phyloP scores from a whole-genome alignment of 1,284 basidiomycete genomes.

The Marasmius tenuissimus region DNA sequence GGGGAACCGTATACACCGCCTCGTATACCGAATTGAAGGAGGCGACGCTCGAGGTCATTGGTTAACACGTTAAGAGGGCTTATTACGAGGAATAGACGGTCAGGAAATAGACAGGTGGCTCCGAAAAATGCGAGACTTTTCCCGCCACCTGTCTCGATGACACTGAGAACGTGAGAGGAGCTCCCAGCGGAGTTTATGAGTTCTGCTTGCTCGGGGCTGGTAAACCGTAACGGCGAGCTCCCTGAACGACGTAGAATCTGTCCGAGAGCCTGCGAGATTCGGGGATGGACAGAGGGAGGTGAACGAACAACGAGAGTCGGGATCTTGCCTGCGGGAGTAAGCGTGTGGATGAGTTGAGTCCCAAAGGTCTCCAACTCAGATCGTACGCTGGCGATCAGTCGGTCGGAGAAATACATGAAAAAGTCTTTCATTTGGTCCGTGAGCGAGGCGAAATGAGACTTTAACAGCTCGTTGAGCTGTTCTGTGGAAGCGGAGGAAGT shows the following conservation, averaged over 20 bases:
- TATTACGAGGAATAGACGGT: constrained; percentile 14
- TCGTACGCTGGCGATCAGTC: background rate
- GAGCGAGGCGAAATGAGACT: background rate
- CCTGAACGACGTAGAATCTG: background rate
- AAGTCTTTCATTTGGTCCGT: background rate
- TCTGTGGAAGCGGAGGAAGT: background rate
- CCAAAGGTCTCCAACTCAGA: background rate
- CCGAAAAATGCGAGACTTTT: constrained; percentile 20
- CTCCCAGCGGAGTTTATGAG: constrained; percentile 4
- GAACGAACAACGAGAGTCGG: background rate
- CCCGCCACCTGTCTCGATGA: constrained; percentile 20
- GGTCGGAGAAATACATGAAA: background rate
- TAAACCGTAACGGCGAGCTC: background rate
- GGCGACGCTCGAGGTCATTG: background rate
- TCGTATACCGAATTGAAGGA: background rate
- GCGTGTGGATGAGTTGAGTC: background rate
- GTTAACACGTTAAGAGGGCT: constrained; percentile 12
- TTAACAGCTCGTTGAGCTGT: background rate
- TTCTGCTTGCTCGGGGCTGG: constrained; percentile 8
- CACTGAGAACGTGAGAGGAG: constrained; percentile 12
- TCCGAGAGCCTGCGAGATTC: background rate
- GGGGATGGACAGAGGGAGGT: background rate
- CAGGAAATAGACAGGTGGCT: constrained; percentile 8
- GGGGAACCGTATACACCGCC: background rate
- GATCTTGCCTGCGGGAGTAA: background rate